phyloP scores from a whole-genome alignment of 345 rosid species.

The Camelina hispida region DNA sequence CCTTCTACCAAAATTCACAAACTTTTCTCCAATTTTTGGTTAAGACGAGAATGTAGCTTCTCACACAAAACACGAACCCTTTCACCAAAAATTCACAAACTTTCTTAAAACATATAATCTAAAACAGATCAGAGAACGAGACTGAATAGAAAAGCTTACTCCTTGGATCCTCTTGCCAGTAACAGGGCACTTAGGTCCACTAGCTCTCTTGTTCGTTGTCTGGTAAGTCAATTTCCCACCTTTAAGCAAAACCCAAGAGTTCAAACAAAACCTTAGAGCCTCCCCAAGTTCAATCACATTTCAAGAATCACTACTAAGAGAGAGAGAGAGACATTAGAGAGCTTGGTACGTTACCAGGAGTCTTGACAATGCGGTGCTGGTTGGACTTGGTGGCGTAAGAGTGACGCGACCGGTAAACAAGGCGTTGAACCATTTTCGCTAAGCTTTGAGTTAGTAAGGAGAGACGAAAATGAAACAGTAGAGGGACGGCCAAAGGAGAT shows the following conservation, averaged over 20 bases:
- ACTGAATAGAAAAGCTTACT: conserved; percentile 43
- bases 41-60: too few species aligned
- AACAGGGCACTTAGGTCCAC: conserved; percentile 87
- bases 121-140: too few species aligned
- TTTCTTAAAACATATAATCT: too few species aligned
- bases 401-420: conserved; percentile 76
- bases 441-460: conserved; percentile 14
- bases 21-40: too few species aligned
- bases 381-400: conserved; percentile 93
- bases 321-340: neutral
- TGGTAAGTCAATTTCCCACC: conserved; percentile 91
- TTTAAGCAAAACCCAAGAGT: conserved; percentile 23
- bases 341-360: conserved; percentile 59
- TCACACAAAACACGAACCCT: neutral
- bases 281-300: neutral
- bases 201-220: conserved; percentile 85
- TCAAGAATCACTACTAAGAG: neutral
- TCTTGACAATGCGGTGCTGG: conserved; percentile 88
- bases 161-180: conserved; percentile 94
- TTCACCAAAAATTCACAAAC: neutral
- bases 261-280: neutral
- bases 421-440: conserved; percentile 79
- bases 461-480: too few species aligned
- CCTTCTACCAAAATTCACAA: too few species aligned
- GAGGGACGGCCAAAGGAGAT: conserved; percentile 5